Base-by-base conservation (phyloP, 1,139 yeast genomes). In the Kluyveromyces sp. region DNA sequence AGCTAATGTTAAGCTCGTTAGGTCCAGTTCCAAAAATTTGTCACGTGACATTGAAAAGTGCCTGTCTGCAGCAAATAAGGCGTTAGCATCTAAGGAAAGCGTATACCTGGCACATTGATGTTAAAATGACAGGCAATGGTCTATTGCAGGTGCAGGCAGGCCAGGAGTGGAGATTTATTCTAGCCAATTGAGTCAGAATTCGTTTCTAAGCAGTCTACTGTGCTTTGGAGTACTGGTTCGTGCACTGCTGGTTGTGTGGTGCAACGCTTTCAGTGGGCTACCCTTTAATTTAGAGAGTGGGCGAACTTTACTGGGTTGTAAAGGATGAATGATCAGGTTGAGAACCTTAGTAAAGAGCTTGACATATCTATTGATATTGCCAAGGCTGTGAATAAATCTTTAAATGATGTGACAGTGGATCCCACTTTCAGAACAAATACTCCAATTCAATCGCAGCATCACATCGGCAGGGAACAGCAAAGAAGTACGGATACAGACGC, bases 361-460 rank as follows among this genome's bases (percentile, higher is more conserved):
- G 46, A 45, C 26, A 28, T 48, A 16, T 39, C 49, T 12, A 45
- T 36, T 31, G 64, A 58, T 25, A 43, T 61, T 32, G 65, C 58
- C 2, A 56, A 54, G 33, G 63, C 64, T 9, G 53, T 61, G 25
- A 52, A 60, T 40, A 60, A 58, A 35, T 60, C 66, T 18, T 58
- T 64, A 63, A 54, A 20, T 8, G 43, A 34, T 11, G 31, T 19
- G 12, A 29, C 17, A 15, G 7, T 28, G 12, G 36, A 35, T 13
- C 43, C 39, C 15, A 33, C 35, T 3, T 26, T 33, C 15, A 8
- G 37, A 17, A 15, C 42, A 9, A 33, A 33, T 9, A 39, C 42
- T 12, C 42, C 42, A 15, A 33, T 39, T 25, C 37, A 39, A 22
- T 16, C 37, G 2, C 42, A 39, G n/a, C 6, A 19, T 2, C 33